These are phyloP conservation scores for Diaporthe eres DNA, from an alignment of 2,329 filamentous ascomycete genomes.

Conservation along the genomic window DNA sequence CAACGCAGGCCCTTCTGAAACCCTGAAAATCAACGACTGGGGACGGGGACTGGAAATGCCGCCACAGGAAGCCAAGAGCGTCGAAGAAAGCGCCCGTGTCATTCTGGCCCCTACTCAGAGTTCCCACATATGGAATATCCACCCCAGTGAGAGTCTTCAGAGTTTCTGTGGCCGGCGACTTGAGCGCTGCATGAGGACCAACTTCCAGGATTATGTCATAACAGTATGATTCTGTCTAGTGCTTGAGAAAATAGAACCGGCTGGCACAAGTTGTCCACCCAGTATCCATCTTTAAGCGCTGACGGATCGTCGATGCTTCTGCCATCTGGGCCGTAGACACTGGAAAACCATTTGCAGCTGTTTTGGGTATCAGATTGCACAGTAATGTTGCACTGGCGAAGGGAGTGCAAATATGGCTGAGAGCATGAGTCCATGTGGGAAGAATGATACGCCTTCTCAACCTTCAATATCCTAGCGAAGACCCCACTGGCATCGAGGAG, in stretches of 20 bases:
- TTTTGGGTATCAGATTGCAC: too few relatives aligned
- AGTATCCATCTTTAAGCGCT: slow-evolving; percentile 39
- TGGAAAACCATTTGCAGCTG: slow-evolving; percentile 46
- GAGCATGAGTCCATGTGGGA: slow-evolving; percentile 55
- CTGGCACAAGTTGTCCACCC: slow-evolving; percentile 42
- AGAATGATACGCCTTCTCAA: slow-evolving; percentile 60
- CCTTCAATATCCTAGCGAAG: slow-evolving; percentile 54
- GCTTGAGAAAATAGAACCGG: slow-evolving; percentile 46
- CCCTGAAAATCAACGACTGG: too few relatives aligned
- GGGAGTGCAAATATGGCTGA: slow-evolving; percentile 50
- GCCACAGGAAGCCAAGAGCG: slow-evolving; percentile 32
- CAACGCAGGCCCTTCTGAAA: not conserved
- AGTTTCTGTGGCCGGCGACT: slow-evolving; percentile 53
- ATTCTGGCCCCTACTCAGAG: not conserved
- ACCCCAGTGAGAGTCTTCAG: slow-evolving; percentile 41
- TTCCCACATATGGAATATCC: not conserved
- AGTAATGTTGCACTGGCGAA: slow-evolving; percentile 44
- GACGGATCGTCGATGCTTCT: too few relatives aligned
- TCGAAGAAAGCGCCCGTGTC: slow-evolving; percentile 11
- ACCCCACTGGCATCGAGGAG: slow-evolving; percentile 49
- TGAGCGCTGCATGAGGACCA: slow-evolving; percentile 54
- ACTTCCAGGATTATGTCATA: slow-evolving; percentile 47
- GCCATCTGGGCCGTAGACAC: slow-evolving; percentile 19
- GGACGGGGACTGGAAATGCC: slow-evolving; percentile 39
- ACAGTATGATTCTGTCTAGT: not conserved